Evolutionary conservation across 371 early-diverging fungal species (phyloP).

Genomic region (Choanephora cucurbitarum): DNA sequence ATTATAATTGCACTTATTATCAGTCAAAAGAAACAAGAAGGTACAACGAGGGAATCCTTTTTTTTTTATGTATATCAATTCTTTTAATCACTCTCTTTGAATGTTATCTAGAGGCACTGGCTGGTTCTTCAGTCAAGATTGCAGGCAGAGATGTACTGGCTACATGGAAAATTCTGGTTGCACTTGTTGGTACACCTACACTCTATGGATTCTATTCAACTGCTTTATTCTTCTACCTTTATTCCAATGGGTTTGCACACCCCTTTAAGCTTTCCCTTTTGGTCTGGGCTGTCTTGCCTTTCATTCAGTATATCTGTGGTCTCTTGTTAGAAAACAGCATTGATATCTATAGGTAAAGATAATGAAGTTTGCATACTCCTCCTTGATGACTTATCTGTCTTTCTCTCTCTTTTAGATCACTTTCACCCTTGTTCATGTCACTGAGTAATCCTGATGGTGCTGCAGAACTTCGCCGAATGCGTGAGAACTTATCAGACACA

Average conservation of each 20-base stretch:
- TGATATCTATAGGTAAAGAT: conserved; percentile 61
- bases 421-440: conserved; percentile 28
- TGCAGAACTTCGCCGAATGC: conserved; percentile 22
- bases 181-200: conserved; percentile 61
- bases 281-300: conserved; percentile 48
- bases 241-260: conserved; percentile 11
- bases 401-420: conserved; percentile 2
- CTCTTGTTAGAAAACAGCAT: conserved; percentile 60
- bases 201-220: conserved; percentile 62
- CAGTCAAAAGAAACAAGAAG: conserved; percentile 63
- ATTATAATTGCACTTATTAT: conserved; percentile 54
- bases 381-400: too few relatives aligned
- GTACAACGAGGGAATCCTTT: conserved; percentile 16
- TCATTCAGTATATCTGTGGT: conserved; percentile 55
- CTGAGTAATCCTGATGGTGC: conserved; percentile 25
- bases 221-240: conserved; percentile 29
- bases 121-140: conserved; percentile 81
- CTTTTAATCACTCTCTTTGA: background rate
- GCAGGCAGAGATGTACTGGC: conserved; percentile 84
- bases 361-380: too few relatives aligned
- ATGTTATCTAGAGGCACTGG: conserved; percentile 66
- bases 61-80: background rate
- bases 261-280: conserved; percentile 19
- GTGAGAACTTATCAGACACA: conserved; percentile 26
- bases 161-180: conserved; percentile 84